These are phyloP conservation scores for Ceratocystis eucalypticola DNA, from an alignment of 2,329 filamentous ascomycete genomes.

Conservation along the genomic window DNA sequence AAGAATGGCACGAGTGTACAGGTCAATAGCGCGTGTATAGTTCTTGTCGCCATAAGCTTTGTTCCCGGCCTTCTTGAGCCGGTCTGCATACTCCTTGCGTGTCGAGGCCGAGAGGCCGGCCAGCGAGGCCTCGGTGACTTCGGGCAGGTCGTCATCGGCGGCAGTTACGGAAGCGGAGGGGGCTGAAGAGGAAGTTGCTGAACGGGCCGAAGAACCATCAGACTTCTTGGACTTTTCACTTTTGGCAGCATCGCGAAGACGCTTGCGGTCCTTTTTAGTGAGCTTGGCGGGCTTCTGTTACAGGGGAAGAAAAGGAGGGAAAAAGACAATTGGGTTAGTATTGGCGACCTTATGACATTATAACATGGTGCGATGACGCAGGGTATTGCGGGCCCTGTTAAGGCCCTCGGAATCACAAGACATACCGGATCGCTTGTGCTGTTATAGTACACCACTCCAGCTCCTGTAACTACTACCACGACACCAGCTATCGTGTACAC, in stretches of 20 bases:
- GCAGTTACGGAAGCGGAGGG: slow-evolving; percentile 26
- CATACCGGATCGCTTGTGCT: slow-evolving; percentile 47
- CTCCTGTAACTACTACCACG: slow-evolving; percentile 78
- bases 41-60: slow-evolving; percentile 91
- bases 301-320: neutral
- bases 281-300: slow-evolving; percentile 48
- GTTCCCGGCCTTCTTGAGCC: slow-evolving; percentile 91
- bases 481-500: slow-evolving; percentile 95
- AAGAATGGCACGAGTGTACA: slow-evolving; percentile 90
- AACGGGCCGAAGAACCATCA: slow-evolving; percentile 8
- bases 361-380: too few species aligned
- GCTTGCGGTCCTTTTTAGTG: slow-evolving; percentile 83
- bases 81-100: slow-evolving; percentile 73
- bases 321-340: too few species aligned
- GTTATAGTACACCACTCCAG: slow-evolving; percentile 80
- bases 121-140: slow-evolving; percentile 47
- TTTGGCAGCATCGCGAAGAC: slow-evolving; percentile 45
- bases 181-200: slow-evolving; percentile 12
- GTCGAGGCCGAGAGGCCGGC: slow-evolving; percentile 44
- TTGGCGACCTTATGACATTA: too few species aligned
- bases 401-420: slow-evolving; percentile 16
- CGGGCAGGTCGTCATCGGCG: slow-evolving; percentile 55
- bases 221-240: slow-evolving; percentile 27
- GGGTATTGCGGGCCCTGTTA: too few species aligned
- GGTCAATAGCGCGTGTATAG: slow-evolving; percentile 82